A percentile compares a stretch with the other conserved stretches of the same genome.
These are phyloP conservation scores for Beta vulgaris DNA, from an alignment of 148 eudicot species.

Conservation along the genomic window DNA sequence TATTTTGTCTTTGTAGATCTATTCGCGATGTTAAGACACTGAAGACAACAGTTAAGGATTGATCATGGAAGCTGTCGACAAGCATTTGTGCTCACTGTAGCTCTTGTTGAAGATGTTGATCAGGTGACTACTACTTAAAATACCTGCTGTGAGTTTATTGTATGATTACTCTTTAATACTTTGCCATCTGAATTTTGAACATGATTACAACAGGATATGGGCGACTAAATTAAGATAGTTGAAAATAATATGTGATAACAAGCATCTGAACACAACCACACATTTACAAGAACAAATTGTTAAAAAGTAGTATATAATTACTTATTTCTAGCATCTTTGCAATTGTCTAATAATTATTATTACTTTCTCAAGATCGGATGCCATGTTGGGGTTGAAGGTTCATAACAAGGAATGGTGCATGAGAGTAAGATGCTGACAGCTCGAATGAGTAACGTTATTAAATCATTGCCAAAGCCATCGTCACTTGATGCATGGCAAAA, in stretches of 20 bases:
- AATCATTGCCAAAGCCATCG: constrained; percentile 35
- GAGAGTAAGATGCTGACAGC: constrained; percentile 25
- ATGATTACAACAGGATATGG: not conserved
- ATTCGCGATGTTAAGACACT: constrained; percentile 80
- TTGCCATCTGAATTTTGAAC: not conserved
- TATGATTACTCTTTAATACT: not conserved
- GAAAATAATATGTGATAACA: not conserved
- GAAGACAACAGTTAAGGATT: constrained; percentile 67
- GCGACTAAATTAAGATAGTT: not conserved
- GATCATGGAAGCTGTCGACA: constrained; percentile 15
- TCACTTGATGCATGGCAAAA: constrained; percentile 38
- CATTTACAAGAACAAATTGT: not conserved
- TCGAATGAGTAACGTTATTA: constrained; percentile 28
- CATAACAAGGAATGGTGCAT: constrained; percentile 26
- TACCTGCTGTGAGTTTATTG: not conserved
- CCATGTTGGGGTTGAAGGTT: constrained; percentile 37
- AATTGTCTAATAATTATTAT: too few relatives aligned
- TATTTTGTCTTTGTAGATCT: constrained; percentile 44
- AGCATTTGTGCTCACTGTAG: not conserved
- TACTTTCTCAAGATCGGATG: constrained; percentile 21
- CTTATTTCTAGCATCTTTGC: too few relatives aligned
- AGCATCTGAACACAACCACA: not conserved
- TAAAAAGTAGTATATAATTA: too few relatives aligned
- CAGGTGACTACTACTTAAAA: too few relatives aligned
- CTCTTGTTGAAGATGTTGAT: too few relatives aligned